A percentile compares a stretch with the other conserved stretches of the same genome.
Conservation (phyloP, 2,329 filamentous ascomycete species). For the Seiridium unicorne region DNA sequence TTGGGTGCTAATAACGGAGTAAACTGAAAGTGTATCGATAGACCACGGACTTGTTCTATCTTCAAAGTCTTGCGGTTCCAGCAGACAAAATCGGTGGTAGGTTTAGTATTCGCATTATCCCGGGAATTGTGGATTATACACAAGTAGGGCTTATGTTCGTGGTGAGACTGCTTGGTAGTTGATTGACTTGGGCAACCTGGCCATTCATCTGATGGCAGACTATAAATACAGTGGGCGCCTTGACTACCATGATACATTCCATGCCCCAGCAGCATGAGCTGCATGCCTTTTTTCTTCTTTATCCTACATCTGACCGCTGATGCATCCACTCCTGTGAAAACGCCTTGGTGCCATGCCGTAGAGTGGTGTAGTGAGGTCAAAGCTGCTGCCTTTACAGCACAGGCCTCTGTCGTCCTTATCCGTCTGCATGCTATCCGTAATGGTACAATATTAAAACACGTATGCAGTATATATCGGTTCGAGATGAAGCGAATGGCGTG, state of each 20-base stretch:
- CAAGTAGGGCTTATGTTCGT: too few relatives aligned
- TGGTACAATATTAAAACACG: constrained; percentile 27
- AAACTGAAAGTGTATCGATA: too few relatives aligned
- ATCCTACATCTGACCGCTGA: constrained; percentile 21
- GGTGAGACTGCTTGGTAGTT: too few relatives aligned
- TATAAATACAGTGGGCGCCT: constrained; percentile 6
- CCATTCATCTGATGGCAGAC: too few relatives aligned
- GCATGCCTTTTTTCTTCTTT: constrained; percentile 18
- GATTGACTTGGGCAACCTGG: too few relatives aligned
- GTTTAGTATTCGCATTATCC: too few relatives aligned
- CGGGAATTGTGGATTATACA: too few relatives aligned
- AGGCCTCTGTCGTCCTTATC: neutral
- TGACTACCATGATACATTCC: constrained; percentile 7
- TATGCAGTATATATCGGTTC: constrained; percentile 12
- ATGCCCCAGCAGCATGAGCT: constrained; percentile 12
- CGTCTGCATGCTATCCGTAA: constrained; percentile 16
- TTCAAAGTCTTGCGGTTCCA: too few relatives aligned
- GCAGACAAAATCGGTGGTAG: too few relatives aligned
- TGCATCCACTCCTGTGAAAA: constrained; percentile 18
- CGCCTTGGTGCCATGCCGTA: constrained; percentile 20
- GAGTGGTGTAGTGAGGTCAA: constrained; percentile 26
- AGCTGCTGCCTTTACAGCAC: neutral
- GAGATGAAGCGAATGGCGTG: constrained; percentile 10
- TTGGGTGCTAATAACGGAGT: too few relatives aligned
- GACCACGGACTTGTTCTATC: too few relatives aligned